Base-by-base conservation (phyloP, 345 rosid species). In the Durio zibethinus region DNA sequence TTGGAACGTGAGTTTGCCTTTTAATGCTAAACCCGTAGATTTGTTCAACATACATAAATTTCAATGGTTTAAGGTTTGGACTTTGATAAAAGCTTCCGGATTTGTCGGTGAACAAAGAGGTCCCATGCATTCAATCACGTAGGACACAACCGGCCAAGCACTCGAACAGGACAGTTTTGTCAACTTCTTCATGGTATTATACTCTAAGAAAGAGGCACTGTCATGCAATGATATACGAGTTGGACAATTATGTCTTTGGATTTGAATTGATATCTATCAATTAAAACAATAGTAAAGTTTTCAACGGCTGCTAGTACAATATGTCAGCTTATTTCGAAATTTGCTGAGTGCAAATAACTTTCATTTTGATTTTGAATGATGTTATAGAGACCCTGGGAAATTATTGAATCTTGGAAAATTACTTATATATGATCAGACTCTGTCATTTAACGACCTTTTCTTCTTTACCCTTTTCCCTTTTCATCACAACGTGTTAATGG, bases 171-270 rank as follows among this genome's bases (percentile, higher is more conserved):
- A 63, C 68, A 35, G 25, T 4, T 35, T 63, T 63, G 68, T 63
- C 68, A 18, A 63, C 68, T 35, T 63, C 66, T 11, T 60, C 20
- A 5, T 60, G 0, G 36, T 16, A 7, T 62, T 62, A 21, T 2
- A 8, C 23, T 35, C 15, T 2, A 11, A 18, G 43, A 36, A 23
- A 3, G 50, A 62, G 40, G 67, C 67, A 16, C 8, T 62, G 42
- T 10, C 35, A 27, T 25, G 60, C 67, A 43, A 61, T 9, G 45
- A 2, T 16, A 23, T 20, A 71, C 57, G 27, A 25, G n/a, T 71
- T 29, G 31, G 78, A 76, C 71, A 76, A 71, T 6, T 33, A 70
- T 20, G 50, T 11, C 52, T 75, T 53, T 73, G 67, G 67, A 59
- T 7, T 33, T 8, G 31, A 42, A 50, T 29, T 52, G 57, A 52